These are phyloP conservation scores for Penicillium sp. DNA, from an alignment of 2,329 filamentous ascomycete genomes.

Conservation along the genomic window DNA sequence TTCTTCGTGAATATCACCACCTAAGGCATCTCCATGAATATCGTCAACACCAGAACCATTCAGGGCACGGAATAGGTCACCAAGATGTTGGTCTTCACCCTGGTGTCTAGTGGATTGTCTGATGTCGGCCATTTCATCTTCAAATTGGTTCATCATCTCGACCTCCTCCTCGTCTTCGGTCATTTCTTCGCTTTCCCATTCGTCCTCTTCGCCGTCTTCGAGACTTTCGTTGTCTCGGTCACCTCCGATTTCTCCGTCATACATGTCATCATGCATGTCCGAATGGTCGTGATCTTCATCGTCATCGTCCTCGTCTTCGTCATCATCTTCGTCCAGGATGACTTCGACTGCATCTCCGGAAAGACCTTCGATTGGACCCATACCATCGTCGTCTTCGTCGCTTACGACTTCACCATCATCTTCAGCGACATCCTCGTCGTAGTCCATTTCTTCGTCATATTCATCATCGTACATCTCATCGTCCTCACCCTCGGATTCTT, in stretches of 20 bases:
- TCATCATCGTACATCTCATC: conserved; percentile 93
- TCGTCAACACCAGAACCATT: conserved; percentile 45
- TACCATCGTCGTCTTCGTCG: conserved; percentile 81
- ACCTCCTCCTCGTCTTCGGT: conserved; percentile 49
- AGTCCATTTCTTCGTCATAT: conserved; percentile 88
- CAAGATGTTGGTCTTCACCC: conserved; percentile 44
- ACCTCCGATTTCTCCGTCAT: conserved; percentile 56
- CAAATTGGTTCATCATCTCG: conserved; percentile 46
- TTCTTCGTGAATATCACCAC: conserved; percentile 50
- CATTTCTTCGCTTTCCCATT: conserved; percentile 52
- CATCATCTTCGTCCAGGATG: conserved; percentile 73
- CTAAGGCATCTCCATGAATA: conserved; percentile 47
- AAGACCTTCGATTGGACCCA: conserved; percentile 69
- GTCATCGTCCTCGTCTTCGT: conserved; percentile 63
- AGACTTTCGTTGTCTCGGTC: conserved; percentile 55
- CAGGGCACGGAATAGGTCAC: conserved; percentile 49
- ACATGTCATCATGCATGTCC: conserved; percentile 57
- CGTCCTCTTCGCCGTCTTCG: conserved; percentile 49
- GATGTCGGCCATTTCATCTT: conserved; percentile 44
- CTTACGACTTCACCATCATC: conserved; percentile 86
- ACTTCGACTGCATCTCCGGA: conserved; percentile 74
- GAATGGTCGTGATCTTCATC: conserved; percentile 61
- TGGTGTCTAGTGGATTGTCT: conserved; percentile 41
- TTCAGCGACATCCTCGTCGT: conserved; percentile 75
- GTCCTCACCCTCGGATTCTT: conserved; percentile 67